Conservation (phyloP, 139 green algal species). For the Chlamydomonas applanata region DNA sequence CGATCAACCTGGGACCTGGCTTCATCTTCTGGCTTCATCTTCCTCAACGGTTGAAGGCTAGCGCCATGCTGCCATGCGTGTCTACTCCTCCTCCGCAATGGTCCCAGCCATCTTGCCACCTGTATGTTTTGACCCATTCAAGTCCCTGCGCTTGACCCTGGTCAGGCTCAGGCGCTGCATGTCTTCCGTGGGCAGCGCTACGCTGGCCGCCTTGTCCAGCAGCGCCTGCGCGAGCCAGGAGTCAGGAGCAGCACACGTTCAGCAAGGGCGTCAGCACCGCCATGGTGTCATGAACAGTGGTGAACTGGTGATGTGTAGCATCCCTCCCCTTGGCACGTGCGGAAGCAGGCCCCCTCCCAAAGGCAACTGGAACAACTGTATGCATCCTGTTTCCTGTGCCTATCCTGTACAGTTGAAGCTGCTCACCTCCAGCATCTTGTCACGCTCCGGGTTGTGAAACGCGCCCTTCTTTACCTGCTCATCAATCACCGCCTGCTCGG, state of each 20-base stretch:
- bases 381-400: too few species aligned
- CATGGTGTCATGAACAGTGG: background rate
- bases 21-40: too few species aligned
- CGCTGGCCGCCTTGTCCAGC: slow-evolving; percentile 30
- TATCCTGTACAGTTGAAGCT: too few species aligned
- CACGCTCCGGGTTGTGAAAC: slow-evolving; percentile 40
- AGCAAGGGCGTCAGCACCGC: background rate
- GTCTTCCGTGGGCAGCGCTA: slow-evolving; percentile 27
- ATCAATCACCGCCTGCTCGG: slow-evolving; percentile 32
- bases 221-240: slow-evolving; percentile 19
- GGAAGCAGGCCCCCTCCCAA: background rate
- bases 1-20: too few species aligned
- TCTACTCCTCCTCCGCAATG: too few species aligned
- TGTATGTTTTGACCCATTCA: slow-evolving; percentile 5
- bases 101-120: too few species aligned
- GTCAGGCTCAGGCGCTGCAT: slow-evolving; percentile 25
- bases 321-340: background rate
- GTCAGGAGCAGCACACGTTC: background rate
- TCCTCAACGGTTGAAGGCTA: too few species aligned
- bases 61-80: too few species aligned
- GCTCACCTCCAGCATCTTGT: slow-evolving; percentile 44
- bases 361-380: background rate
- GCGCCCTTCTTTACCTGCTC: slow-evolving; percentile 22
- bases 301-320: background rate
- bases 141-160: slow-evolving; percentile 29